phyloP scores from a whole-genome alignment of 177 flowering plant species.

The Vitis hybrid region DNA sequence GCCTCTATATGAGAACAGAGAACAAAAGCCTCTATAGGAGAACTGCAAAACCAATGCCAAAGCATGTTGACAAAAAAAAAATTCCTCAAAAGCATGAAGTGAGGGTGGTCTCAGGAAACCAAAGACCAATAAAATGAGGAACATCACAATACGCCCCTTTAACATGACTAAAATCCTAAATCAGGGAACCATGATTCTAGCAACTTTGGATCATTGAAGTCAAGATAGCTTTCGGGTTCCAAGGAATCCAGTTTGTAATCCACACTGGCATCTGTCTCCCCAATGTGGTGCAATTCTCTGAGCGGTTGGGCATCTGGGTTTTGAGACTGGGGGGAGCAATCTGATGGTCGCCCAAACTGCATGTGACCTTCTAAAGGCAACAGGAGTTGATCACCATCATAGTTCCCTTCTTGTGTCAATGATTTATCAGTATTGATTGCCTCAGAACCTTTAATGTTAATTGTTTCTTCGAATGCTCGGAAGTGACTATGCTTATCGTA shows the following conservation, averaged over 20 bases:
- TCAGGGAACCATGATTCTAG: constrained; percentile 17
- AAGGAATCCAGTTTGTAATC: constrained; percentile 24
- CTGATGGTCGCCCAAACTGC: constrained; percentile 8
- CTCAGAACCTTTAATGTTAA: no score
- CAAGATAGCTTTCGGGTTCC: constrained; percentile 10
- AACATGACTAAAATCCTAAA: constrained; percentile 8
- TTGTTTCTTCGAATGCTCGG: no score
- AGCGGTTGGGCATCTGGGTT: constrained; percentile 28
- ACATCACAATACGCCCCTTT: no score
- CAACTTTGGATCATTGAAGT: constrained; percentile 17
- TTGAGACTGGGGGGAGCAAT: constrained; percentile 28
- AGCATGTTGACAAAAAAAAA: no score
- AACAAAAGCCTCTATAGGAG: no score
- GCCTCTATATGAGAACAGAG: no score
- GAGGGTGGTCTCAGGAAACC: no score
- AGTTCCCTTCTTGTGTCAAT: constrained; percentile 14
- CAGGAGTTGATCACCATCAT: background rate
- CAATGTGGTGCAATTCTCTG: constrained; percentile 26
- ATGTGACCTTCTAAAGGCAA: no score
- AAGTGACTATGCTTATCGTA: no score
- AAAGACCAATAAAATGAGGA: no score
- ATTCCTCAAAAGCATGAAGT: no score
- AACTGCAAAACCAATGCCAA: background rate
- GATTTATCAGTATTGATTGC: no score
- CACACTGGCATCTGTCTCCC: constrained; percentile 5